Base-by-base conservation (phyloP, 805 yeast genomes). In the Spathaspora girioi region DNA sequence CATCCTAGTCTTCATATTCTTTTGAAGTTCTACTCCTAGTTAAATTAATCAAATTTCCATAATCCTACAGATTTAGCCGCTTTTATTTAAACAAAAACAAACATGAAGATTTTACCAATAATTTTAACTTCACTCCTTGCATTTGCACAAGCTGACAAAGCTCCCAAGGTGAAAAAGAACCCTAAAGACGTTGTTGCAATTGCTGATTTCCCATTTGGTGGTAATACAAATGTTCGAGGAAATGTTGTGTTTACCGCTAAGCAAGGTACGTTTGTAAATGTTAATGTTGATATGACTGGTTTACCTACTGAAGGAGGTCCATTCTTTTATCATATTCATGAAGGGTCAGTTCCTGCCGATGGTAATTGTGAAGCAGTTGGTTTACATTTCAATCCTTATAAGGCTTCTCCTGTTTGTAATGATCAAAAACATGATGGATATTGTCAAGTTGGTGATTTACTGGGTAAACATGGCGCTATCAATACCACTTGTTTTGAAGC, bases 381-480 rank as follows among this genome's bases (percentile, higher is more conserved):
- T 11, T 66, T 65, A 17, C 86, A 82, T 56, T 81, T 86, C 53
- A 84, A 86, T 60, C 92, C 92, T 3, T 85, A 77, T 62, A 62
- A 70, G 50, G 85, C 89, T 6, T 67, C 78, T 9, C 66, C 73
- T 18, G 74, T 72, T 46, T 84, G 89, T 65, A 84, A 78, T 49
- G 57, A 65, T 26, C 71, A 73, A 51, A 71, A 70, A 15, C 73
- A 77, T 57, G 86, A 86, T 65, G 65, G 83, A 7, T 70, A 64
- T 35, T 86, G 90, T 64, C 83, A 83, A 66, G 80, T 86, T 42
- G 93, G 93, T 52, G 92, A 86, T 62, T 79, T 86, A 59, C 80
- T 88, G 35, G 93, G 93, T 43, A 86, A 86, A 64, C 91, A 86
- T 66, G 93, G 93, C 11, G 78, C 70, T 69, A 83, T 87, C 60